phyloP scores from a whole-genome alignment of 2,329 filamentous ascomycete species.

The Hypoxylon sp. region DNA sequence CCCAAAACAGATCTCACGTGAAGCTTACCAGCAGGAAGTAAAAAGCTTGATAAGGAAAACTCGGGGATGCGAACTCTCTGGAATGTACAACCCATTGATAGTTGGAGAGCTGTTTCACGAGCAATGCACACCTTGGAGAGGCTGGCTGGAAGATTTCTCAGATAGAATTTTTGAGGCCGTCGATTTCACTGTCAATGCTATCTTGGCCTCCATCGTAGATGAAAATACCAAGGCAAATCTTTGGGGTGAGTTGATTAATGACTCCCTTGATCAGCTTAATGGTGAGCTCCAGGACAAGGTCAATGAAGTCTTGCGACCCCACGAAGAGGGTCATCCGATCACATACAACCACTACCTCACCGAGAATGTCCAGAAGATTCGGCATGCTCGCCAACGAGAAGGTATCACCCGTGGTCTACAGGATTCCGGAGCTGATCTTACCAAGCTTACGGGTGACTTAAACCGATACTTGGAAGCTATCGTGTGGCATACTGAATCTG shows the following conservation, averaged over 20 bases:
- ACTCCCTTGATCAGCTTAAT: slow-evolving; percentile 37
- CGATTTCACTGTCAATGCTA: slow-evolving; percentile 19
- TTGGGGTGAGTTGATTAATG: slow-evolving; percentile 31
- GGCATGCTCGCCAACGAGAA: slow-evolving; percentile 8
- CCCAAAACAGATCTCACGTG: slow-evolving; percentile 24
- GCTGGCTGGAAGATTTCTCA: slow-evolving; percentile 28
- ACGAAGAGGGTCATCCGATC: slow-evolving; percentile 48
- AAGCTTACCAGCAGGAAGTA: slow-evolving; percentile 36
- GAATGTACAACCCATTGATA: slow-evolving; percentile 49
- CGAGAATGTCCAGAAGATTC: slow-evolving; percentile 47
- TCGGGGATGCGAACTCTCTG: slow-evolving; percentile 49
- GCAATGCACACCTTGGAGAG: slow-evolving; percentile 47
- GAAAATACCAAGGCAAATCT: slow-evolving; percentile 38
- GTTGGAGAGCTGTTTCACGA: slow-evolving; percentile 47
- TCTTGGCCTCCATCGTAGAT: slow-evolving; percentile 37
- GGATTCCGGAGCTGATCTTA: neutral
- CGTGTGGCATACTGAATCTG: slow-evolving; percentile 12
- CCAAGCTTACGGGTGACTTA: neutral
- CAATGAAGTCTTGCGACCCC: slow-evolving; percentile 41
- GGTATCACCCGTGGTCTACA: slow-evolving; percentile 6
- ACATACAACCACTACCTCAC: slow-evolving; percentile 52
- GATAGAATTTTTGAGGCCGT: slow-evolving; percentile 36
- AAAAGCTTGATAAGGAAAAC: slow-evolving; percentile 40
- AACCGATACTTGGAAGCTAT: slow-evolving; percentile 11
- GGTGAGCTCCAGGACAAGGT: slow-evolving; percentile 37